Evolutionary conservation across 2,329 filamentous ascomycete genomes (phyloP).

Genomic region (Cylindrodendrum hubeiense): DNA sequence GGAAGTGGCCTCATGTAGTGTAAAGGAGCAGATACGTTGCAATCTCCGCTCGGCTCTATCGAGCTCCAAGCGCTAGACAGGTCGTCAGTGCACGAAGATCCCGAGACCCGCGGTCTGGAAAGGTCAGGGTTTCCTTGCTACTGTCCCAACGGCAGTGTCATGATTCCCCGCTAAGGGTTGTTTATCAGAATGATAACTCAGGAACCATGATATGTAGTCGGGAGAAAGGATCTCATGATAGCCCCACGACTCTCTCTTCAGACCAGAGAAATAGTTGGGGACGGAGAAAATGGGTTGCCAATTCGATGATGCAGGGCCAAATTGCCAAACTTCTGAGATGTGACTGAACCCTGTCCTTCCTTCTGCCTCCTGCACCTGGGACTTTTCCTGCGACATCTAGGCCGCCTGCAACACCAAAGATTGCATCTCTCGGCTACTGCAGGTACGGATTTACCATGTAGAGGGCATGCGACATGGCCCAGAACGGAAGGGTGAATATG

Average conservation of each 20-base stretch:
- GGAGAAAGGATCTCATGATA: neutral
- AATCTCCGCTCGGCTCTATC: slow-evolving; percentile 23
- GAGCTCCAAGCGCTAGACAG: slow-evolving; percentile 12
- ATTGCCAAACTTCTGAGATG: slow-evolving; percentile 13
- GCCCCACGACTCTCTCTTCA: neutral
- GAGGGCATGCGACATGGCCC: slow-evolving; percentile 20
- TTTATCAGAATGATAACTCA: neutral
- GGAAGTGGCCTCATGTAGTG: slow-evolving; percentile 23
- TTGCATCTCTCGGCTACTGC: slow-evolving; percentile 28
- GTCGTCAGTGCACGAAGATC: slow-evolving; percentile 14
- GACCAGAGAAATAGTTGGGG: slow-evolving; percentile 3
- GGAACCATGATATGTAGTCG: neutral
- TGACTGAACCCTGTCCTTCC: neutral
- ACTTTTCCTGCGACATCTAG: slow-evolving; percentile 1
- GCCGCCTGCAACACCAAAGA: neutral
- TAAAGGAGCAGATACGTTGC: slow-evolving; percentile 15
- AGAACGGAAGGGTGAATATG: slow-evolving; percentile 15
- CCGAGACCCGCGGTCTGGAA: slow-evolving; percentile 14
- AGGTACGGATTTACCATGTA: slow-evolving; percentile 19
- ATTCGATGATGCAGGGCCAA: neutral
- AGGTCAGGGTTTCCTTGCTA: slow-evolving; percentile 4
- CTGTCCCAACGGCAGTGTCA: neutral
- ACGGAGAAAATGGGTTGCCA: slow-evolving; percentile 5
- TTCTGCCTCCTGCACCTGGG: neutral
- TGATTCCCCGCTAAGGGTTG: neutral